Evolutionary conservation across 306 rosid species (phyloP), one percentile per base, ranked within the genome.

Genomic region (Medicago arabica): DNA sequence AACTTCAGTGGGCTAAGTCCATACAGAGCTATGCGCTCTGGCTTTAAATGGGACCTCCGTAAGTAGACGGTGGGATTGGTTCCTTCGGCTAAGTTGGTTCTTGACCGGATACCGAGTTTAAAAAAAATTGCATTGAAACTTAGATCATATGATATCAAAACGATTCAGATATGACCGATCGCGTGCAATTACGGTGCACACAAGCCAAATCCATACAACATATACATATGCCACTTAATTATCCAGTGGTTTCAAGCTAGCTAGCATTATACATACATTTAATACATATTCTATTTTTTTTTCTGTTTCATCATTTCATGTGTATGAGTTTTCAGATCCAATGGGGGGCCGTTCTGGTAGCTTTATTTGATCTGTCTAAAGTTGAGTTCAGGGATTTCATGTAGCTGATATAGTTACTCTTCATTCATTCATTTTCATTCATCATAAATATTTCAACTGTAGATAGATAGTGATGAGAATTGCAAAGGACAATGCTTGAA

Each of bases 341-440:
- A 62, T 43, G 78, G 85, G 85, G 71, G 83, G 59, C 75, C 81
- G 39, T 71, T 62, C 67, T 72, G 83, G 59, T 72, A 49, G 74
- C 68, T 41, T 71, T 40, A 63, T 40, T 78, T 78, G 72, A 63
- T 39, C 25, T 57, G 78, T 55, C 16, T 38, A 81, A 54, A 68
- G 72, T 74, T 67, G 66, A 80, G 78, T 75, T 54, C 66, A 41
- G 74, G 44, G 77, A 36, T 70, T 75, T 81, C 63, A 57, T 81
- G 81, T 75, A 19, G 61, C 71, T 61, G 18, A 18, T 23, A 58
- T 23, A 36, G 3, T 8, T 36, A 38, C 36, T 41, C 51, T 44
- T 66, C 70, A 39, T 64, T 64, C 69, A 65, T 60, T 67, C 43
- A 36, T 66, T 57, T n/a, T 51, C 19, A 51, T 49, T 55, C 63